These are phyloP conservation scores for Themeda triandra DNA, from an alignment of 176 grass and related monocot species.

Conservation along the genomic window DNA sequence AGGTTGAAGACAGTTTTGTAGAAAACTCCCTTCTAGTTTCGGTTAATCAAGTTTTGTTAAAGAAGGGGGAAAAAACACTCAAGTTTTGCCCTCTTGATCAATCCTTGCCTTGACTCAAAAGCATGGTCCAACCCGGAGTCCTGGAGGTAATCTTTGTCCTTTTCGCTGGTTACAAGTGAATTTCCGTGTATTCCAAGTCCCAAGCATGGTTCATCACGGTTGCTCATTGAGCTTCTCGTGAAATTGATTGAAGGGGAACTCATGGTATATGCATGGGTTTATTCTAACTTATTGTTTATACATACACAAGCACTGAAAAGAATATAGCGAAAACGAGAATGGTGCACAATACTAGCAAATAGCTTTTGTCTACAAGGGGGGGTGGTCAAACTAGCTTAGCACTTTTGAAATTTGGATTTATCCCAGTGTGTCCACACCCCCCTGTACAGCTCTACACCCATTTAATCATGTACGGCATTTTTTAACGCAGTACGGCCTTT, in stretches of 20 bases:
- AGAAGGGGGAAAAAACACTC: neutral
- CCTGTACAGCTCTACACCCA: neutral
- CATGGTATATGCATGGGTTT: neutral
- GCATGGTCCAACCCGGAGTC: neutral
- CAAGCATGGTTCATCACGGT: neutral
- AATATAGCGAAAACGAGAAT: neutral
- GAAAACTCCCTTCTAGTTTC: neutral
- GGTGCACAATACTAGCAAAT: neutral
- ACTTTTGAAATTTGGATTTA: neutral
- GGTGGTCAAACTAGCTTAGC: neutral
- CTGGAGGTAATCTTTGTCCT: neutral
- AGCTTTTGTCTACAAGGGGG: neutral
- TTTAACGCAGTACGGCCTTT: no score
- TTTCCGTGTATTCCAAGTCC: neutral
- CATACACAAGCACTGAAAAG: no score
- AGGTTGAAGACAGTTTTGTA: constrained; percentile 18
- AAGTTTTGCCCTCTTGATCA: neutral
- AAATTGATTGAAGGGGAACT: neutral
- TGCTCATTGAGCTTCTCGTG: neutral
- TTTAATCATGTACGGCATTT: neutral
- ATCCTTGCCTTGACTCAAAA: neutral
- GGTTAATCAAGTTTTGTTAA: neutral
- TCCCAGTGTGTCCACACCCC: neutral
- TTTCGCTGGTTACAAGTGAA: neutral
- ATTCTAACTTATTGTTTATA: neutral